Percentiles rank a stretch among this genome's conserved stretches.
phyloP scores from a whole-genome alignment of 139 green algal genomes.

The Nannochloris sp. region DNA sequence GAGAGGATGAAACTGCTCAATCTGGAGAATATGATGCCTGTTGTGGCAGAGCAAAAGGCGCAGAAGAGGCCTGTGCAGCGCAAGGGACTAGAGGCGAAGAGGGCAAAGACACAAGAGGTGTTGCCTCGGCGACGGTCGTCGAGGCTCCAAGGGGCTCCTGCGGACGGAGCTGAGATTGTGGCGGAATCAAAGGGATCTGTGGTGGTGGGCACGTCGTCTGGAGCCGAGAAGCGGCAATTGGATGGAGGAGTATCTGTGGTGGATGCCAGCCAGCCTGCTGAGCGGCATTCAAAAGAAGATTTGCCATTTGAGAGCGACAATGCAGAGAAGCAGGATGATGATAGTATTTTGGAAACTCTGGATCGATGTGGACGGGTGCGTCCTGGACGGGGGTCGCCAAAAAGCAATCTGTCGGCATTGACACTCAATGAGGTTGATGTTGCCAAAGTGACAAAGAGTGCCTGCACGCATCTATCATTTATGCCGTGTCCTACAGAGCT shows the following conservation, averaged over 20 bases:
- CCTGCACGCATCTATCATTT: conserved; percentile 40
- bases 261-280: background rate
- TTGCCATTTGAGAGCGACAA: conserved; percentile 30
- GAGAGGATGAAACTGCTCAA: conserved; percentile 33
- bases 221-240: background rate
- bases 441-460: conserved; percentile 36
- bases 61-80: background rate
- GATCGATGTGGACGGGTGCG: background rate
- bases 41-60: background rate
- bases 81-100: conserved; percentile 2
- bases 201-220: background rate
- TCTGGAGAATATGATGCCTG: conserved; percentile 20
- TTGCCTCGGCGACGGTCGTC: conserved; percentile 21
- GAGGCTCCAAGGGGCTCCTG: conserved; percentile 27
- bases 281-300: background rate
- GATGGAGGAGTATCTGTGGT: background rate
- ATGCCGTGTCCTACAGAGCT: conserved; percentile 24
- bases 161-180: conserved; percentile 19
- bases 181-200: conserved; percentile 3
- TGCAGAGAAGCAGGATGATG: conserved; percentile 13
- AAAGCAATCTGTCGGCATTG: background rate
- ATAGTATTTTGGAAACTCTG: conserved; percentile 30
- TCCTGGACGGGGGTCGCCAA: background rate
- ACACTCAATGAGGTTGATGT: conserved; percentile 23
- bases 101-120: conserved; percentile 14